Evolutionary conservation across 805 yeast genomes (phyloP).

Genomic region (Metschnikowia matae): DNA sequence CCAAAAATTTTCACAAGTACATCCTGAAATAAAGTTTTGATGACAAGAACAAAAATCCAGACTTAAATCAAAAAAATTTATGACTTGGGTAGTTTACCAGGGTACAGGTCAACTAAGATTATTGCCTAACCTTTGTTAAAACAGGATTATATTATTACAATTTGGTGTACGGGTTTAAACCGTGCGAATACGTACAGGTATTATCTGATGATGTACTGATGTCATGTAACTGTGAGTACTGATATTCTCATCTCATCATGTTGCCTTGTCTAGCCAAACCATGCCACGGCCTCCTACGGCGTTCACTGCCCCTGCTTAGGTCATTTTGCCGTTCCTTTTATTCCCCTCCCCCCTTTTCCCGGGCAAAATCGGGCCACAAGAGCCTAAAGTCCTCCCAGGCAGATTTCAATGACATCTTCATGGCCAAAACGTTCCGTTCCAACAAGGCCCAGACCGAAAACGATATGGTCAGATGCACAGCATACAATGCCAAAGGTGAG

Average conservation of each 20-base stretch:
- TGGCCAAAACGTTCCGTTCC: conserved; percentile 17
- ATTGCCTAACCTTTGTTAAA: too few species aligned
- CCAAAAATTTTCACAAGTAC: too few species aligned
- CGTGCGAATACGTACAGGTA: too few species aligned
- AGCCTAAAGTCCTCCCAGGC: not conserved
- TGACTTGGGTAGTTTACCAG: too few species aligned
- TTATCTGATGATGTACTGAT: too few species aligned
- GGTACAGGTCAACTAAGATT: too few species aligned
- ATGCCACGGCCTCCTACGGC: not conserved
- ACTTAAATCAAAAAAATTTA: too few species aligned
- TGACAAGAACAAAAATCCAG: too few species aligned
- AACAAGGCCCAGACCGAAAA: conserved; percentile 21
- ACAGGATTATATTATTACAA: too few species aligned
- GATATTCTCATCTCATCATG: not conserved
- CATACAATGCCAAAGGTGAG: conserved; percentile 45
- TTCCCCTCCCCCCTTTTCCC: not conserved
- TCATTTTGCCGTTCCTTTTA: too few species aligned
- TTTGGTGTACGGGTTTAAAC: not conserved
- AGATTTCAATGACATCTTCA: conserved; percentile 14
- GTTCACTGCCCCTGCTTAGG: not conserved
- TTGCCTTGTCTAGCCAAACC: not conserved
- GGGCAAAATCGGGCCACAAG: not conserved
- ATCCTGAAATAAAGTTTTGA: too few species aligned
- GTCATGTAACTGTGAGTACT: too few species aligned
- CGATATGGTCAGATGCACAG: conserved; percentile 44